Evolutionary conservation across 192 early-diverging fungal genomes (phyloP), one percentile per base, ranked within the genome.

Genomic region (Coemansia sp.): DNA sequence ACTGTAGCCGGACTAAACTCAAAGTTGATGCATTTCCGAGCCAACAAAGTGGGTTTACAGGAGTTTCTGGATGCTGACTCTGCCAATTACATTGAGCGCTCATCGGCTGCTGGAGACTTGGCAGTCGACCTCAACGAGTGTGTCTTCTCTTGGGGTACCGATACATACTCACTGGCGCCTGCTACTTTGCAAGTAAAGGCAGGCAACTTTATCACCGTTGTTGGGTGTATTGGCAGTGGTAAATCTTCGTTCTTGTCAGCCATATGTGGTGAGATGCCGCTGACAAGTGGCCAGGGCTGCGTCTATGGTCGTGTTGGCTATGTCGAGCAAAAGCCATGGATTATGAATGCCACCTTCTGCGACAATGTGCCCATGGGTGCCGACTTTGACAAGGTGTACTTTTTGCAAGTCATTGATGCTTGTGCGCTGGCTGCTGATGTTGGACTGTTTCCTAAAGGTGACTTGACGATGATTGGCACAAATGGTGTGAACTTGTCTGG

Each of bases 211-310:
- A 87, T 93, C 64, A 91, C 90, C 5, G 5, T 95, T 5, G 92
- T 95, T 39, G 94, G 95, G 5, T 81, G 94, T 0, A 89, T 93
- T n/a, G 94, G 94, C 22, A 88, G 92, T 13, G 91, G 92, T 3
- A 93, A 92, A 61, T 82, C 80, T 18, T 88, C 85, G 58, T 80
- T 95, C 63, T 73, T 94, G 15, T 74, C 76, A 0, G 79, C 90
- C 0, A 76, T 94, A 8, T 93, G 94, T 67, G 87, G 92, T 12
- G 96, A 99, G 79, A 97, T 95, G 91, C 90, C 92, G 41, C 84
- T 90, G 66, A 58, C 85, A 2, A 66, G 66, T n/a, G 95, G 94
- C 15, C 75, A 85, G 8, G 94, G 95, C 2, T 74, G 70, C 31
- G 57, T 96, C 9, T 77, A 88, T 39, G 94, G 94, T 3, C 71